Percentiles rank a stretch among this genome's conserved stretches.
Conservation (phyloP, 257 asterid genomes). For the Nicotiana paniculata region DNA sequence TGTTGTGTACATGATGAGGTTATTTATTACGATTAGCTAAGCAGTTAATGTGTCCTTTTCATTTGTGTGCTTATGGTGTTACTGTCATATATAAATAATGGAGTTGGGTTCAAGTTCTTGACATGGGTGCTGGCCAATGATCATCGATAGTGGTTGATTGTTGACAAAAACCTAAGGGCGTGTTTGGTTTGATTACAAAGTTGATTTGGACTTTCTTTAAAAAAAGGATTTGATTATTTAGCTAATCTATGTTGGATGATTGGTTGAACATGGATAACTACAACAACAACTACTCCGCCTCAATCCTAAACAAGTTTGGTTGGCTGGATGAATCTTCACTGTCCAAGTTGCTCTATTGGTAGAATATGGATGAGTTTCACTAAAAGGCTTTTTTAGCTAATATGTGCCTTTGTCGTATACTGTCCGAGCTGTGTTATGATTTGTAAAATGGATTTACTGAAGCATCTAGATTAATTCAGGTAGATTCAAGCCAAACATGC, state of each 20-base stretch:
- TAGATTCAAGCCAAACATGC: not conserved
- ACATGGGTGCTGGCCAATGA: not conserved
- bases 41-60: not conserved
- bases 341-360: not conserved
- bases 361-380: not conserved
- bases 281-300: not conserved
- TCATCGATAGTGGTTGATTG: not conserved
- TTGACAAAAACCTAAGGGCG: not conserved
- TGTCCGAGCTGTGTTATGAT: not conserved
- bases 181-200: not conserved
- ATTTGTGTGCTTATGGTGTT: not conserved
- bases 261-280: not conserved
- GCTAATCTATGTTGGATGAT: not conserved
- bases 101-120: not conserved
- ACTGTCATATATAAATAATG: not conserved
- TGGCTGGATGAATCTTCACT: not conserved
- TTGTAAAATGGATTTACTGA: not conserved
- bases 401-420: not conserved
- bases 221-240: not conserved
- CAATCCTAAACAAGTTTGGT: not conserved
- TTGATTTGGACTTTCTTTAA: not conserved
- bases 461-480: not conserved
- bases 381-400: not conserved
- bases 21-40: not conserved
- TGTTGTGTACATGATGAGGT: not conserved